Conservation (phyloP, 2,329 filamentous ascomycete species). For the Talaromyces sp. region DNA sequence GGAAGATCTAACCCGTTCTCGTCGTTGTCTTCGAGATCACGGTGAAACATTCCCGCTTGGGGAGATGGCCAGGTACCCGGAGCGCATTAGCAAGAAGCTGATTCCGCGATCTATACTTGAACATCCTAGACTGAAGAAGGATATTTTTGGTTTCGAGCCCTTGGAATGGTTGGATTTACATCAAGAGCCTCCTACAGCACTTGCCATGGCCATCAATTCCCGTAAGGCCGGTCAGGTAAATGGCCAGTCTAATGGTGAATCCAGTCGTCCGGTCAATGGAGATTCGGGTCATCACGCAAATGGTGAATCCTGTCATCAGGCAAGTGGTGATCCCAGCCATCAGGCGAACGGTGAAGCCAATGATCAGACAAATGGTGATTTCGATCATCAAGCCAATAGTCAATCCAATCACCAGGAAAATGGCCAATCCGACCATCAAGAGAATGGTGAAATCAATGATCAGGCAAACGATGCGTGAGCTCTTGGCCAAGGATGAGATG, state of each 20-base stretch:
- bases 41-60: background rate
- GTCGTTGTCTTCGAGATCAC: background rate
- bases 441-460: background rate
- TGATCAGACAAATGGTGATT: background rate
- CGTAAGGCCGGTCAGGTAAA: background rate
- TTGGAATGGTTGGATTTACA: background rate
- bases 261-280: background rate
- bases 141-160: background rate
- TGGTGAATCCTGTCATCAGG: background rate
- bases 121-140: background rate
- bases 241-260: background rate
- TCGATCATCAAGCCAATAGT: background rate
- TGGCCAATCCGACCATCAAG: background rate
- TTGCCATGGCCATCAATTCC: background rate
- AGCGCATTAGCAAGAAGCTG: background rate
- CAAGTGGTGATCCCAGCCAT: background rate
- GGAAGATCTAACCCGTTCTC: background rate
- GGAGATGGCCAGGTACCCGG: background rate
- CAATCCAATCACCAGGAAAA: background rate
- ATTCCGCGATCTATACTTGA: background rate
- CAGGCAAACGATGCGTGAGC: background rate
- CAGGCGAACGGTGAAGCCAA: background rate
- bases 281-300: background rate
- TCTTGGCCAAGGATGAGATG: no score
- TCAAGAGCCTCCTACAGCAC: background rate